phyloP scores from a whole-genome alignment of 345 rosid species.

The Eucalyptus cloeziana region DNA sequence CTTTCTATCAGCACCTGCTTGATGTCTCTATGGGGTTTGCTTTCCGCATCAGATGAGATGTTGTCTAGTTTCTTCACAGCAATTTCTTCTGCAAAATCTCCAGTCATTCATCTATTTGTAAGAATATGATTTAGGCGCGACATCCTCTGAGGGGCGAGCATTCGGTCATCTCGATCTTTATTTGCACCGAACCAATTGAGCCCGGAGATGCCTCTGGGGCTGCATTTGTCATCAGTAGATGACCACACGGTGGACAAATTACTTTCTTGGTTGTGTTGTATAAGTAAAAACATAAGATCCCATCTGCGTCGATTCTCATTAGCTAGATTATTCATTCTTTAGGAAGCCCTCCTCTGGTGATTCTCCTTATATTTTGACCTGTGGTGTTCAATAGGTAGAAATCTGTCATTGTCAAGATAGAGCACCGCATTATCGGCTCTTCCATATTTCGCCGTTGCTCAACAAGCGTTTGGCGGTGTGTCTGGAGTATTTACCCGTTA shows the following conservation, averaged over 20 bases:
- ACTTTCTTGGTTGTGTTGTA: not conserved
- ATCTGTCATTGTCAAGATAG: not conserved
- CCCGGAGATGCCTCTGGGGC: not conserved
- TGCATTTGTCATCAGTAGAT: not conserved
- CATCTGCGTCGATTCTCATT: not conserved
- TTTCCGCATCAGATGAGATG: not conserved
- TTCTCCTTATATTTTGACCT: not conserved
- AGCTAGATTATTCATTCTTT: not conserved
- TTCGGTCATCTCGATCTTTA: not conserved
- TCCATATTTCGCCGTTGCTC: not conserved
- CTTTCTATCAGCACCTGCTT: not conserved
- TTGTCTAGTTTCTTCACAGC: not conserved
- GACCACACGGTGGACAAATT: not conserved
- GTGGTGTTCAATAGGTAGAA: not conserved
- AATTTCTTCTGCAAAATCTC: not conserved
- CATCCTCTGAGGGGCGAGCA: not conserved
- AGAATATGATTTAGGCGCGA: not conserved
- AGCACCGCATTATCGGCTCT: not conserved
- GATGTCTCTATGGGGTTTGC: not conserved
- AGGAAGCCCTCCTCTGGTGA: not conserved
- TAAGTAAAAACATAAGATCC: not conserved
- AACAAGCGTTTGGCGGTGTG: not conserved
- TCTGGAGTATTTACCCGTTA: not conserved
- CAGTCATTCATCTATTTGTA: not conserved
- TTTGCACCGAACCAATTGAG: not conserved